These are phyloP conservation scores for Nakazawaea siamensis DNA, from an alignment of 805 yeast species.

Conservation along the genomic window DNA sequence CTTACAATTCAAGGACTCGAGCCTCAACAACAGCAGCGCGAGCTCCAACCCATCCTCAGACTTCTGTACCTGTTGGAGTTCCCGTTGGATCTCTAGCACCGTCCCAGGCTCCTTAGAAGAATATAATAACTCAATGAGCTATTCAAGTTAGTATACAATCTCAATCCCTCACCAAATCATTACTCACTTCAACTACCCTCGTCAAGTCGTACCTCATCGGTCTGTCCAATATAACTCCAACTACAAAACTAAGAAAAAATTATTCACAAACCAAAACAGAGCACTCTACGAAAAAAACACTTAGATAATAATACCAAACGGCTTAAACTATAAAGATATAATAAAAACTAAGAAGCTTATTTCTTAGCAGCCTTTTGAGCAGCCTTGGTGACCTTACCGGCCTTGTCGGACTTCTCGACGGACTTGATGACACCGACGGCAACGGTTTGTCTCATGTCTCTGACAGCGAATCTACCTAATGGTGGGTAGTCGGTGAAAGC, in stretches of 20 bases:
- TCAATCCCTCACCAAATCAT: no score
- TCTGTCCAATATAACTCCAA: no score
- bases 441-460: constrained; percentile 99
- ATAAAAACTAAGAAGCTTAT: constrained; percentile 27
- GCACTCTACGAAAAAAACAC: no score
- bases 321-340: not conserved
- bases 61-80: constrained; percentile 52
- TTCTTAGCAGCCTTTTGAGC: constrained; percentile 78
- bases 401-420: constrained; percentile 79
- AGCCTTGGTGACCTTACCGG: constrained; percentile 96
- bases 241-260: no score
- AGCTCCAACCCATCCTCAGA: constrained; percentile 46
- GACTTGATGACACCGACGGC: constrained; percentile 99
- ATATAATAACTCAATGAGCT: constrained; percentile 35
- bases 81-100: constrained; percentile 38
- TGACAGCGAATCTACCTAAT: constrained; percentile 96
- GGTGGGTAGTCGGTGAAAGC: constrained; percentile 93
- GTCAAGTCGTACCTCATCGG: no score
- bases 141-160: no score
- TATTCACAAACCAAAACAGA: not conserved
- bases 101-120: constrained; percentile 27
- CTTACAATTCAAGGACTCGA: constrained; percentile 38
- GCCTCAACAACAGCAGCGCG: constrained; percentile 43
- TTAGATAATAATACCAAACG: not conserved
- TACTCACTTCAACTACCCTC: no score